phyloP scores from a whole-genome alignment of 2,329 filamentous ascomycete species.

The Pyrenophora tritici-repentis region DNA sequence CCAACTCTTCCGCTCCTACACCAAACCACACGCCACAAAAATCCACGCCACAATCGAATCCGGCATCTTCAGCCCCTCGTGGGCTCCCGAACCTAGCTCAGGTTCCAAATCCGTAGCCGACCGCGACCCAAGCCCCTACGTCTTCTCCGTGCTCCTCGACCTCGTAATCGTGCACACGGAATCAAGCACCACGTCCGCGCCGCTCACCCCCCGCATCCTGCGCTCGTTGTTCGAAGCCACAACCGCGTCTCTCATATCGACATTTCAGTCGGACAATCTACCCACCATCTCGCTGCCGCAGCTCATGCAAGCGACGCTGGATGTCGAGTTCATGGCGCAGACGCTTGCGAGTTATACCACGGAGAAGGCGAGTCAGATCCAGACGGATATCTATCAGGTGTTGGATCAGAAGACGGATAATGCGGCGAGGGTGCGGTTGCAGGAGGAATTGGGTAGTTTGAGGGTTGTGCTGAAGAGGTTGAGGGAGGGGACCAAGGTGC shows the following conservation, averaged over 20 bases:
- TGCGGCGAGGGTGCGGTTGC: slow-evolving; percentile 76
- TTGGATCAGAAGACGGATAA: slow-evolving; percentile 89
- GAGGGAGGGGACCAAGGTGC: slow-evolving; percentile 44
- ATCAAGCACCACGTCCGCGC: slow-evolving; percentile 60
- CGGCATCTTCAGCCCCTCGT: slow-evolving; percentile 72
- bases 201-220: slow-evolving; percentile 79
- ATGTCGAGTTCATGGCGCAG: slow-evolving; percentile 96
- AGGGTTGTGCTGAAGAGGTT: slow-evolving; percentile 76
- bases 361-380: slow-evolving; percentile 76
- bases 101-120: slow-evolving; percentile 53
- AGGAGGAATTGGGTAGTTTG: slow-evolving; percentile 89
- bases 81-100: slow-evolving; percentile 65
- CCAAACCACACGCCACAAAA: slow-evolving; percentile 60
- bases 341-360: slow-evolving; percentile 89
- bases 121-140: slow-evolving; percentile 79
- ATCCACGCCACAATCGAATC: slow-evolving; percentile 72
- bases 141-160: slow-evolving; percentile 82
- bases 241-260: slow-evolving; percentile 77
- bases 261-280: slow-evolving; percentile 64
- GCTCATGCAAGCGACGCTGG: slow-evolving; percentile 95
- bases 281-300: slow-evolving; percentile 74
- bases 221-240: slow-evolving; percentile 85
- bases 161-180: slow-evolving; percentile 93
- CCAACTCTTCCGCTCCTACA: slow-evolving; percentile 91
- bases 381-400: slow-evolving; percentile 90